A percentile compares a stretch with the other conserved stretches of the same genome.
phyloP scores from a whole-genome alignment of 2,329 filamentous ascomycete genomes.

The Aspergillus uvarum region DNA sequence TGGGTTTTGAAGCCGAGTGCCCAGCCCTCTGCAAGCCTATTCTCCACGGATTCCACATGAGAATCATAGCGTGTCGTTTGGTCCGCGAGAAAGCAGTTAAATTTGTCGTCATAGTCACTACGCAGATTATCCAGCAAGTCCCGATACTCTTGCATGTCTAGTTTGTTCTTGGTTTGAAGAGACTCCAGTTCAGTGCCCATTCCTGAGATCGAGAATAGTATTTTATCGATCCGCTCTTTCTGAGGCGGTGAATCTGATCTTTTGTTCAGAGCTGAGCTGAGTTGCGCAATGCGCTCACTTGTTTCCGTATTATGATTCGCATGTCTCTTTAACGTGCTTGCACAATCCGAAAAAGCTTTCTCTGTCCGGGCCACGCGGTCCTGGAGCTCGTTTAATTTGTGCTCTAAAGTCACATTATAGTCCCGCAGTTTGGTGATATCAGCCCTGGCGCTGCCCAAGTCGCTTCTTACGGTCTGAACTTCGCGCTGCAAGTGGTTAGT shows the following conservation, averaged over 20 bases:
- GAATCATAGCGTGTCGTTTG: background rate
- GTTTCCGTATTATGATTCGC: background rate
- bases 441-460: background rate
- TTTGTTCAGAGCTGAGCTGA: background rate
- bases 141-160: background rate
- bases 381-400: conserved; percentile 7
- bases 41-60: background rate
- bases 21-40: background rate
- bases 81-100: background rate
- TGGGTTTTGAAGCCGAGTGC: background rate
- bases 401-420: background rate
- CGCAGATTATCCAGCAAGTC: background rate
- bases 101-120: background rate
- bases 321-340: background rate
- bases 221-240: background rate
- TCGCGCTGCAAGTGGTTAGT: conserved; percentile 21
- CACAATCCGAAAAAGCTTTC: background rate
- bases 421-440: background rate
- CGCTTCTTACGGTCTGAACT: conserved; percentile 4
- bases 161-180: background rate
- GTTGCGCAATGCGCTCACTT: background rate
- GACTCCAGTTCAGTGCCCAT: background rate
- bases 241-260: background rate
- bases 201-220: background rate
- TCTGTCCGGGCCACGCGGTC: background rate